Evolutionary conservation across 2,329 filamentous ascomycete genomes (phyloP).

Genomic region (Rutstroemia sydowiana): DNA sequence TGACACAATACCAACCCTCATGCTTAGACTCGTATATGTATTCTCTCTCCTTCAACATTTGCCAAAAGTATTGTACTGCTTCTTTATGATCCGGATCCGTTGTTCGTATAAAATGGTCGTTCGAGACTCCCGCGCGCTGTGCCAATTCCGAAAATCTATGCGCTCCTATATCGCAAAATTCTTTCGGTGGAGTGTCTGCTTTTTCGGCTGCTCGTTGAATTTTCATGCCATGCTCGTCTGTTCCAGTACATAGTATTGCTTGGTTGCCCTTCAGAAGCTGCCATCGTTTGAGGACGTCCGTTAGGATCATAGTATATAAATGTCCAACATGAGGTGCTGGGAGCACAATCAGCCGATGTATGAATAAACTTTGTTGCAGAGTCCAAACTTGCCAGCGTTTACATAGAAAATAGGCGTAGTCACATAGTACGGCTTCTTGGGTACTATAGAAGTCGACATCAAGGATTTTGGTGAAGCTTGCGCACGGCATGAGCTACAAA

Average conservation of each 20-base stretch:
- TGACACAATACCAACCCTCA: conserved; percentile 93
- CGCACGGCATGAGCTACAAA: conserved; percentile 21
- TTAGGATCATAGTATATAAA: conserved; percentile 84
- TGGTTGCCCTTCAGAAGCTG: conserved; percentile 64
- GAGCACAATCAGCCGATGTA: too few relatives aligned
- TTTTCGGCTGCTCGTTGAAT: conserved; percentile 78
- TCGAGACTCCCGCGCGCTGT: conserved; percentile 56
- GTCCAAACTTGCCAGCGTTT: conserved; percentile 64
- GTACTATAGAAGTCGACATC: conserved; percentile 16
- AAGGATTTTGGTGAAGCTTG: conserved; percentile 3
- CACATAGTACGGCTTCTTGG: conserved; percentile 80
- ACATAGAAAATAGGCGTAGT: conserved; percentile 99
- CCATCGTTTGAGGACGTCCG: conserved; percentile 91
- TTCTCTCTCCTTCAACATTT: conserved; percentile 64
- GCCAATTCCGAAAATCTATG: conserved; percentile 73
- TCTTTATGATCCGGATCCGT: conserved; percentile 76
- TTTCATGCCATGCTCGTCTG: conserved; percentile 97
- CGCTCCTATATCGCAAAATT: conserved; percentile 83
- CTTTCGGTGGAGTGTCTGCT: conserved; percentile 63
- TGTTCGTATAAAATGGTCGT: conserved; percentile 88
- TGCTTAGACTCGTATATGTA: conserved; percentile 82
- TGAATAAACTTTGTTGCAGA: too few relatives aligned
- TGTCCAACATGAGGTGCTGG: conserved; percentile 95
- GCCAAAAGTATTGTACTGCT: conserved; percentile 87
- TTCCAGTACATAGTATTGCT: conserved; percentile 79